Evolutionary conservation across 2,329 filamentous ascomycete genomes (phyloP).

Genomic region (Aspergillus fumigatus): DNA sequence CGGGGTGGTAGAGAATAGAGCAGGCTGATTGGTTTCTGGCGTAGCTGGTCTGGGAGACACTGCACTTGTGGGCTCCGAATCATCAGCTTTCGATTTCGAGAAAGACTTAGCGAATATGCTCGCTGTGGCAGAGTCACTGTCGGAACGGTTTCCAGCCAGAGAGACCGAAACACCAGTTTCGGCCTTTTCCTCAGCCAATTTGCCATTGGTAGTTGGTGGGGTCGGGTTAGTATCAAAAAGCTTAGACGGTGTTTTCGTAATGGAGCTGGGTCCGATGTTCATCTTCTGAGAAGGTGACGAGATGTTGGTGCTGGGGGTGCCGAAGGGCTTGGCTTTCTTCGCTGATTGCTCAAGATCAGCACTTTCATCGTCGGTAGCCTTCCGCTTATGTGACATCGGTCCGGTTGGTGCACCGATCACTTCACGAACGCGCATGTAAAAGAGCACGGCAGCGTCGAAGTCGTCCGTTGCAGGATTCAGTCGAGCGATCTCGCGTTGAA

Average conservation of each 20-base stretch:
- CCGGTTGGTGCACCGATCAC: slow-evolving; percentile 34
- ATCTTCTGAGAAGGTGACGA: slow-evolving; percentile 1
- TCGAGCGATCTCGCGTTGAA: slow-evolving; percentile 29
- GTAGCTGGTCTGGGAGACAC: slow-evolving; percentile 15
- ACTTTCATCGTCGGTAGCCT: slow-evolving; percentile 17
- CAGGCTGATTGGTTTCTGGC: slow-evolving; percentile 12
- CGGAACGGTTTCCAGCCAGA: slow-evolving; percentile 16
- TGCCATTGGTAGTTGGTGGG: slow-evolving; percentile 15
- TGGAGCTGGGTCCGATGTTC: slow-evolving; percentile 6
- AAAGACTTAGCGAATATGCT: slow-evolving; percentile 29
- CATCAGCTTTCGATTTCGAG: slow-evolving; percentile 18
- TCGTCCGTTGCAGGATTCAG: slow-evolving; percentile 29
- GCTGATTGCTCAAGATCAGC: slow-evolving; percentile 8
- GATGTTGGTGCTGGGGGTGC: background rate
- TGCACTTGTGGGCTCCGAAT: slow-evolving; percentile 5
- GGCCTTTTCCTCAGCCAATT: slow-evolving; percentile 15
- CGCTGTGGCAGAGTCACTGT: slow-evolving; percentile 24
- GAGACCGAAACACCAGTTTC: slow-evolving; percentile 3
- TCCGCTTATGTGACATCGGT: slow-evolving; percentile 22
- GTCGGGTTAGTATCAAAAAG: slow-evolving; percentile 13
- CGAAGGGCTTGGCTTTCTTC: slow-evolving; percentile 23
- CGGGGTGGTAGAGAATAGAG: slow-evolving; percentile 19
- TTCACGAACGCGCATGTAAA: slow-evolving; percentile 36
- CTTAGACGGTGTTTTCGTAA: slow-evolving; percentile 14
- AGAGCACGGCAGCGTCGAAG: slow-evolving; percentile 34